These are phyloP conservation scores for Elsinoe australis DNA, from an alignment of 2,329 filamentous ascomycete species.

Conservation along the genomic window DNA sequence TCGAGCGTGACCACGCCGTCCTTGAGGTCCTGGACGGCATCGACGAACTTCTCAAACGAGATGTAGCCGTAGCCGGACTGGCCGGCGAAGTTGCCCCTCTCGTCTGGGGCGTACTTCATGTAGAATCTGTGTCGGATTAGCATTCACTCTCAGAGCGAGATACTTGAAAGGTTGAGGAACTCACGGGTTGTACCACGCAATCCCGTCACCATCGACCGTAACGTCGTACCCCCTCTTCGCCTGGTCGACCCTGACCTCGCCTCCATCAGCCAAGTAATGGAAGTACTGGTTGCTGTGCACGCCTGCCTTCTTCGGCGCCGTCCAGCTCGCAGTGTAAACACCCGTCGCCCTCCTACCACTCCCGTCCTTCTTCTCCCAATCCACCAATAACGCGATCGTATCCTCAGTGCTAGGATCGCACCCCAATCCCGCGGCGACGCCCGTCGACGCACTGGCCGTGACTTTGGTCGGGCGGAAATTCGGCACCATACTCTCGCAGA, in stretches of 20 bases:
- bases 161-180: too few species aligned
- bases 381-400: conserved; percentile 83
- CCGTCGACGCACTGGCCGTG: conserved; percentile 67
- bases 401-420: conserved; percentile 80
- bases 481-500: conserved; percentile 85
- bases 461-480: conserved; percentile 73
- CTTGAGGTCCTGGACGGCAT: conserved; percentile 73
- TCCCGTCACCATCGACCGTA: conserved; percentile 64
- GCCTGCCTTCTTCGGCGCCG: conserved; percentile 81
- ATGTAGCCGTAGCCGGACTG: conserved; percentile 91
- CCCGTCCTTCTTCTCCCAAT: conserved; percentile 70
- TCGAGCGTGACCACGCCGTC: conserved; percentile 62
- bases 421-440: conserved; percentile 69
- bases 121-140: conserved; percentile 19
- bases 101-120: conserved; percentile 78
- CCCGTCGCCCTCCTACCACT: conserved; percentile 67
- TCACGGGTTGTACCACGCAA: conserved; percentile 81
- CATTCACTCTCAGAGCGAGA: neutral
- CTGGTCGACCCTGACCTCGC: conserved; percentile 85
- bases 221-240: conserved; percentile 92
- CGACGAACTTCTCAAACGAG: conserved; percentile 92
- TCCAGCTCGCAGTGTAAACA: conserved; percentile 93
- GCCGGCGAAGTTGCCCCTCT: conserved; percentile 88
- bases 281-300: conserved; percentile 98
- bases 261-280: conserved; percentile 78